Percentiles rank a stretch among this genome's conserved stretches.
These are phyloP conservation scores for Aspergillus quadricinctus DNA, from an alignment of 2,329 filamentous ascomycete genomes.

Conservation along the genomic window DNA sequence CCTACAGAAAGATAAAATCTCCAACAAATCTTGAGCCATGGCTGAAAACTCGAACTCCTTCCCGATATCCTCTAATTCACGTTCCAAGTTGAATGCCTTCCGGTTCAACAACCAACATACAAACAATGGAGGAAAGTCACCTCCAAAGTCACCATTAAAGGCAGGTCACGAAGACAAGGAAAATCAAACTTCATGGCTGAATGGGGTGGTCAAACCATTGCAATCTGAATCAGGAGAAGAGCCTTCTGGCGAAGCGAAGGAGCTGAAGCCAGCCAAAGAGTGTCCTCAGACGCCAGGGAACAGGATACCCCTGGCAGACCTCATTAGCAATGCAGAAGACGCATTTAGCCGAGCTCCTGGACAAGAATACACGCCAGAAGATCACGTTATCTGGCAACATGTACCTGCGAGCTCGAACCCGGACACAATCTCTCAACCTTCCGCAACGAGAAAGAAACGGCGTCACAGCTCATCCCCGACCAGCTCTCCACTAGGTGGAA, in stretches of 20 bases:
- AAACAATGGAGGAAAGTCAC: constrained; percentile 14
- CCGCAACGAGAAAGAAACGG: constrained; percentile 55
- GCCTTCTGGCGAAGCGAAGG: constrained; percentile 16
- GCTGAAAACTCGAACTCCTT: constrained; percentile 21
- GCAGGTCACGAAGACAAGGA: constrained; percentile 41
- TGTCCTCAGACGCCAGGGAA: constrained; percentile 57
- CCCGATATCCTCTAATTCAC: constrained; percentile 49
- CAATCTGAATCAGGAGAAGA: constrained; percentile 16
- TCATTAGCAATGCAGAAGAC: constrained; percentile 59
- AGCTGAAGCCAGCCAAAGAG: constrained; percentile 28
- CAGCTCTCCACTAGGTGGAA: constrained; percentile 57
- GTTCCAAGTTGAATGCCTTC: constrained; percentile 53
- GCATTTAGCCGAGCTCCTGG: constrained; percentile 45
- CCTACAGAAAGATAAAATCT: constrained; percentile 11
- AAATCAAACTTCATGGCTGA: constrained; percentile 37
- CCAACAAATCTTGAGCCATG: constrained; percentile 18
- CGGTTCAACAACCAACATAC: constrained; percentile 43
- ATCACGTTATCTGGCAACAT: constrained; percentile 58
- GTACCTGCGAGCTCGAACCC: constrained; percentile 39
- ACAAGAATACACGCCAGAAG: constrained; percentile 53
- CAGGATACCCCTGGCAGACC: constrained; percentile 55
- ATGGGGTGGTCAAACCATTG: constrained; percentile 27
- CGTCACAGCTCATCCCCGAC: constrained; percentile 69
- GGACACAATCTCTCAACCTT: constrained; percentile 46
- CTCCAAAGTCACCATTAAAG: constrained; percentile 20